A percentile compares a stretch with the other conserved stretches of the same genome.
Evolutionary conservation across 371 early-diverging fungal genomes (phyloP).

Genomic region (Syncephalastrum contaminatum): DNA sequence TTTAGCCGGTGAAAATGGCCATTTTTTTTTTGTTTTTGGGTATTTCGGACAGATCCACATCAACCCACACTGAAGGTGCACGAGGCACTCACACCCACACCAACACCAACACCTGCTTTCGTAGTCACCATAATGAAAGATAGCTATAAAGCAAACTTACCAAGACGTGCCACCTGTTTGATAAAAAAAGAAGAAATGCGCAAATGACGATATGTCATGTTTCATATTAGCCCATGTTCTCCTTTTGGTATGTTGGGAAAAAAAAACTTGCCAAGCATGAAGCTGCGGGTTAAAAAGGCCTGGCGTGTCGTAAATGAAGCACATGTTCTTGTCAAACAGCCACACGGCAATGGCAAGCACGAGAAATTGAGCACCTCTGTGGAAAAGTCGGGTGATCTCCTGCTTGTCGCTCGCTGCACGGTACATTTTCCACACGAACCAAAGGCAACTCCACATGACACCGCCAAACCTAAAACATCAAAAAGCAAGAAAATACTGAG

Average conservation of each 20-base stretch:
- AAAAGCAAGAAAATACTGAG: too few relatives aligned
- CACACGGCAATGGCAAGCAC: slow-evolving; percentile 31
- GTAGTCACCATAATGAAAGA: neutral
- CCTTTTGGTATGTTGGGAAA: slow-evolving; percentile 1
- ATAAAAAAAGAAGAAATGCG: slow-evolving; percentile 1
- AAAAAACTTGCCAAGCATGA: slow-evolving; percentile 29
- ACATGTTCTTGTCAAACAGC: slow-evolving; percentile 42
- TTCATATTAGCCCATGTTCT: slow-evolving; percentile 3
- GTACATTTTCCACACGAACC: slow-evolving; percentile 39
- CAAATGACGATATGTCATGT: slow-evolving; percentile 10
- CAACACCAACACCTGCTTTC: neutral
- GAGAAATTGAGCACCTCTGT: slow-evolving; percentile 29
- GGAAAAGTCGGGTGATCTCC: slow-evolving; percentile 25
- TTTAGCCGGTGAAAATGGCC: too few relatives aligned
- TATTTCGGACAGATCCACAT: neutral
- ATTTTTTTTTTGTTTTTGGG: too few relatives aligned
- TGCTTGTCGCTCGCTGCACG: slow-evolving; percentile 14
- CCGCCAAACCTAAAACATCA: slow-evolving; percentile 28
- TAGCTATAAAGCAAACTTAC: slow-evolving; percentile 14
- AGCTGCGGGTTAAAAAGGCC: slow-evolving; percentile 32
- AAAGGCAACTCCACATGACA: slow-evolving; percentile 46
- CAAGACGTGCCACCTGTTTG: slow-evolving; percentile 39
- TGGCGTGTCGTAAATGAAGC: slow-evolving; percentile 27
- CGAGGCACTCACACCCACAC: neutral
- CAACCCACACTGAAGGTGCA: neutral